Conservation (phyloP, 2,329 filamentous ascomycete genomes). For the Penicillium sp. region DNA sequence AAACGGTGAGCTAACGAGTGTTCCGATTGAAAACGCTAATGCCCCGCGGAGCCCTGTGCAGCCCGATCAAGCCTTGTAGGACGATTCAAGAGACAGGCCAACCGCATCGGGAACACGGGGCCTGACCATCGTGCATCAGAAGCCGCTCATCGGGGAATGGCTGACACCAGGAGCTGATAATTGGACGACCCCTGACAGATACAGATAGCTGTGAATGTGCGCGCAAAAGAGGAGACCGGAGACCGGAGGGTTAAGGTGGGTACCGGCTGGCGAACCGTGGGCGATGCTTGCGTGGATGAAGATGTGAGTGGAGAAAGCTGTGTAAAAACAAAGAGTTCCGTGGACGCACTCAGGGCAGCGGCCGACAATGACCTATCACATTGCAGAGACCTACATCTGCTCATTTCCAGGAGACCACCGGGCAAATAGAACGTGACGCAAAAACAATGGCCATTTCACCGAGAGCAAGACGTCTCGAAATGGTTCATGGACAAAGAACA, state of each 20-base stretch:
- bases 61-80: neutral
- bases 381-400: neutral
- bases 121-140: neutral
- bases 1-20: neutral
- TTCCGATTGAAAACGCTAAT: neutral
- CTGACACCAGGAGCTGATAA: neutral
- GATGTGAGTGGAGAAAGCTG: neutral
- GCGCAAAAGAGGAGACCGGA: neutral
- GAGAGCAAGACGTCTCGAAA: too few species aligned
- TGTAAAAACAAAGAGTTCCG: neutral
- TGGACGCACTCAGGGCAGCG: neutral
- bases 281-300: neutral
- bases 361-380: neutral
- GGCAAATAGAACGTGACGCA: neutral
- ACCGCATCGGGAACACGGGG: neutral
- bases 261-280: neutral
- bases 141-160: neutral
- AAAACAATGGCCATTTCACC: neutral
- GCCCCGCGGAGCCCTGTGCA: neutral
- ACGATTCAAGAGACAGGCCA: neutral
- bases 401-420: neutral
- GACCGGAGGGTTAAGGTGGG: neutral
- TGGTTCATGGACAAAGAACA: too few species aligned
- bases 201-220: neutral
- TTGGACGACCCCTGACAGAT: constrained; percentile 9